phyloP scores from a whole-genome alignment of 2,329 filamentous ascomycete species.

The Colletotrichum australisinense region DNA sequence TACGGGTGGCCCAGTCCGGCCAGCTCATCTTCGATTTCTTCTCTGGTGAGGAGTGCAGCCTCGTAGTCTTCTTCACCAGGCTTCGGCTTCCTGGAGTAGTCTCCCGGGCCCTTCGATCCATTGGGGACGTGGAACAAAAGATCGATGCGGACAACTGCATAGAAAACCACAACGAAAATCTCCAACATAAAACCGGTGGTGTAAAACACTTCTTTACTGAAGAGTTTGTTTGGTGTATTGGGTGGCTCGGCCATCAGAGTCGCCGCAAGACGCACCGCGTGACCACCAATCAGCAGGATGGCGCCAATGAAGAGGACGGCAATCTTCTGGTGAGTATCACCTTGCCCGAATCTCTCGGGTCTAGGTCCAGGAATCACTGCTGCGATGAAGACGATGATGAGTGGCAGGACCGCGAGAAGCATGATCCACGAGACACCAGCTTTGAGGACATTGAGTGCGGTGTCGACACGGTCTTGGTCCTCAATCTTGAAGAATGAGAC shows the following conservation, averaged over 20 bases:
- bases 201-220: slow-evolving; percentile 48
- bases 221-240: slow-evolving; percentile 41
- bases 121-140: slow-evolving; percentile 45
- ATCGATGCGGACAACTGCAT: slow-evolving; percentile 44
- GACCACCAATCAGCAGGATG: slow-evolving; percentile 36
- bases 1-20: slow-evolving; percentile 23
- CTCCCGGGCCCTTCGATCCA: slow-evolving; percentile 41
- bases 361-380: slow-evolving; percentile 42
- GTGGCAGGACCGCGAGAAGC: slow-evolving; percentile 38
- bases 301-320: slow-evolving; percentile 42
- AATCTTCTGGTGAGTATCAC: slow-evolving; percentile 44
- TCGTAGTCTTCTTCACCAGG: slow-evolving; percentile 47
- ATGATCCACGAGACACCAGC: slow-evolving; percentile 40
- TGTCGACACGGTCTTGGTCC: slow-evolving; percentile 33
- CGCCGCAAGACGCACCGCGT: slow-evolving; percentile 39
- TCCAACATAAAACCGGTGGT: slow-evolving; percentile 48
- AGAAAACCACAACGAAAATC: slow-evolving; percentile 41
- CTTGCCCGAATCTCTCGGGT: slow-evolving; percentile 46
- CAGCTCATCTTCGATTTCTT: slow-evolving; percentile 28
- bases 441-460: slow-evolving; percentile 36
- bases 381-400: slow-evolving; percentile 40
- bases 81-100: slow-evolving; percentile 57
- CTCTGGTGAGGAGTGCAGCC: slow-evolving; percentile 24
- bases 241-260: slow-evolving; percentile 40
- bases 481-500: slow-evolving; percentile 41